Base-by-base conservation (phyloP, 202 grass and related monocot species). In the Brachypodium distachyon region DNA sequence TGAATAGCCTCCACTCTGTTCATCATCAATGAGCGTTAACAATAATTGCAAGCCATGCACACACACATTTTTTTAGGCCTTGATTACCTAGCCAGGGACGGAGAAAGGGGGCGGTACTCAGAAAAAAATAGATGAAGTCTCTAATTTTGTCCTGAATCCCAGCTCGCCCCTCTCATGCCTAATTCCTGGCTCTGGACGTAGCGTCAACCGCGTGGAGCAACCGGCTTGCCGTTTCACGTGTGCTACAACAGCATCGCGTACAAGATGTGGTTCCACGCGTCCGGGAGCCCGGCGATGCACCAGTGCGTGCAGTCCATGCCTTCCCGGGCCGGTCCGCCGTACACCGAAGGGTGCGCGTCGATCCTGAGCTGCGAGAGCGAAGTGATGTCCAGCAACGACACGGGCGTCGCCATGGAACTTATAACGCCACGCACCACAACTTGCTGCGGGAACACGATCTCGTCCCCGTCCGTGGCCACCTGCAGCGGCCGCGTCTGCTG, bases 311-410 rank as follows among this genome's bases (percentile, higher is more conserved):
- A 92, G 67, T 96, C 93, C 76, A 74, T 79, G 51, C 87, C 84
- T 29, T 78, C 68, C 29, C 62, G 58, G 1, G 62, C 72, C 1
- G 85, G 68, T 29, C 89, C 89, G 22, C 43, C 80, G 72, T 96
- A 92, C 18, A 84, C 86, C 4, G 93, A 96, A 18, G 93, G 89
- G 81, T 96, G 93, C 61, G 87, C 93, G 83, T 92, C 89, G 73
- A 87, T 96, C 80, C 89, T 81, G 7, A 96, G 89, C 70, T 86
- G 89, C 73, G 93, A 96, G 12, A 92, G 72, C 59, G 53, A 73
- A 2, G 87, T 90, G 40, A 96, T 64, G 85, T 96, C 93, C 61
- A 96, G 71, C 40, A 96, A 76, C 46, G 78, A 70, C 77, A 84
- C 93, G 16, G 84, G 69, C 48, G 81, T 71, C 22, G 70, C 21